These are phyloP conservation scores for Rhizopus sp. DNA, from an alignment of 371 early-diverging fungal species.

Conservation along the genomic window DNA sequence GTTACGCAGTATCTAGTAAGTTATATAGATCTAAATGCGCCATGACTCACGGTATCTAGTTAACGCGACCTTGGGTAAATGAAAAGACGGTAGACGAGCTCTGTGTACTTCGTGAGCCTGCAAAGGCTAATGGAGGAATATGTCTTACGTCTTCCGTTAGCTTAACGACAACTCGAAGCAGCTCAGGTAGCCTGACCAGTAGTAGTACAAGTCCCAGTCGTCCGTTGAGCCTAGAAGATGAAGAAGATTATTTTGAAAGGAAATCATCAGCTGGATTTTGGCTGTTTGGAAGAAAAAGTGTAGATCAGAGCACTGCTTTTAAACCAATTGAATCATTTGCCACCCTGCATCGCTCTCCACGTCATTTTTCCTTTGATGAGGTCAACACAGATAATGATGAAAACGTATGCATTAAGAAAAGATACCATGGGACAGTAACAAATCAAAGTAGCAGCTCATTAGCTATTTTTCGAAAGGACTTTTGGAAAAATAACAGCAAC, in stretches of 20 bases:
- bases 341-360: constrained; percentile 26
- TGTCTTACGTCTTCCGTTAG: constrained; percentile 16
- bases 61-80: constrained; percentile 56
- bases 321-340: constrained; percentile 6
- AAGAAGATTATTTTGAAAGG: constrained; percentile 16
- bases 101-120: constrained; percentile 67
- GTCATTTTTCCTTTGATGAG: constrained; percentile 46
- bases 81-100: constrained; percentile 80
- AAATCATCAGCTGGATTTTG: constrained; percentile 27
- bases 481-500: constrained; percentile 26
- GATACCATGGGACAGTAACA: not conserved
- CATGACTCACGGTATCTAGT: constrained; percentile 51
- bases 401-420: not conserved
- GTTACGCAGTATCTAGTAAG: constrained; percentile 70
- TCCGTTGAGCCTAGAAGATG: constrained; percentile 46
- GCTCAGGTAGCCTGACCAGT: constrained; percentile 38
- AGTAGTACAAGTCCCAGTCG: constrained; percentile 47
- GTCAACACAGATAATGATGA: constrained; percentile 15
- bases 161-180: constrained; percentile 23
- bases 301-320: constrained; percentile 19
- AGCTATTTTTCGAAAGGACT: constrained; percentile 43
- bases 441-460: constrained; percentile 7
- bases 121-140: constrained; percentile 33
- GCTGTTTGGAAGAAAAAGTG: constrained; percentile 49
- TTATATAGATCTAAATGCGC: constrained; percentile 12